These are phyloP conservation scores for Vigna unguiculata DNA, from an alignment of 306 rosid species.

Conservation along the genomic window DNA sequence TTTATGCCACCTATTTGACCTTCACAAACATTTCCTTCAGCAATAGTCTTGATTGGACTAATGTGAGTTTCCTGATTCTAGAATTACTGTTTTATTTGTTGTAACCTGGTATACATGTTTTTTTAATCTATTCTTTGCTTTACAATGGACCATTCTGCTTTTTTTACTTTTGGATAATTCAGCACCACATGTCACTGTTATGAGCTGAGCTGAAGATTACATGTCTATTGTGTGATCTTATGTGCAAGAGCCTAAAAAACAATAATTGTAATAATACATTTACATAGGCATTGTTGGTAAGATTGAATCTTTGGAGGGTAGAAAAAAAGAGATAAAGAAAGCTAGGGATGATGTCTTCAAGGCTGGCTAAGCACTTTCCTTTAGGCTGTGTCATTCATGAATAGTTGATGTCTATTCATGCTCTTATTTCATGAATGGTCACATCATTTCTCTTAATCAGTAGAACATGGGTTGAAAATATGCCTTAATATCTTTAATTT, in stretches of 20 bases:
- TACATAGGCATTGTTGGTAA: not conserved
- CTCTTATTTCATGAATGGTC: not conserved
- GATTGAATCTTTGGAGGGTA: not conserved
- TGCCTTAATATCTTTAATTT: not conserved
- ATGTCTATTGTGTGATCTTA: not conserved
- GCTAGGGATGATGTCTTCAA: not conserved
- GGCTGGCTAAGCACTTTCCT: not conserved
- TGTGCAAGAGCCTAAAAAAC: constrained; percentile 6
- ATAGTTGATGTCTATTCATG: not conserved
- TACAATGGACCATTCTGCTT: constrained; percentile 11
- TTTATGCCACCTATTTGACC: constrained; percentile 65
- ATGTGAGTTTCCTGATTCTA: constrained; percentile 61
- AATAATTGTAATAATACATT: not conserved
- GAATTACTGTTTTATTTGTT: constrained; percentile 9
- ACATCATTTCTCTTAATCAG: not conserved
- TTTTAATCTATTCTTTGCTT: not conserved
- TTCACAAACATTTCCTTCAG: constrained; percentile 59
- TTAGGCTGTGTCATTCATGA: not conserved
- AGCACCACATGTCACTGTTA: constrained; percentile 8
- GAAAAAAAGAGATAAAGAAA: not conserved
- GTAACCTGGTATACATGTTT: not conserved
- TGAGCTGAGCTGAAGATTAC: not conserved
- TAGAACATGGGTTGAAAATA: not conserved
- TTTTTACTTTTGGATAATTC: constrained; percentile 13
- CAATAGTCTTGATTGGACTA: constrained; percentile 69